Evolutionary conservation across 2,329 filamentous ascomycete genomes (phyloP), one percentile per base, ranked within the genome.

Genomic region (Xylaria sp.): DNA sequence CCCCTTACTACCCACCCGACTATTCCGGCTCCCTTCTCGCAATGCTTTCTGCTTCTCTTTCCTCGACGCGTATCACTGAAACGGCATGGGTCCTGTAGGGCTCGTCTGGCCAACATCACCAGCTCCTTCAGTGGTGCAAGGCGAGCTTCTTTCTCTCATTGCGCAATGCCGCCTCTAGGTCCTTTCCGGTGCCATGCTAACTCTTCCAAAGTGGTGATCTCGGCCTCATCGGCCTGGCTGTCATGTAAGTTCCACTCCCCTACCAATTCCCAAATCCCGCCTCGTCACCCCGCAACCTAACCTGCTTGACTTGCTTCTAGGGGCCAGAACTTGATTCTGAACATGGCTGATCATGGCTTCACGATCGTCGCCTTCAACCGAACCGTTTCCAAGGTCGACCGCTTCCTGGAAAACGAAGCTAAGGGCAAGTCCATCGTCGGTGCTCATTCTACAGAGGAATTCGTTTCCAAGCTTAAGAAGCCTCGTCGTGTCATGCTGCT

Each of bases 351-450:
- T 83, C 90, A 95, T 79, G 92, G 94, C 80, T 98, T 97, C 90
- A 98, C 94, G 82, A 93, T 99, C 80, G 92, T 95, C 84, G 96
- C 95, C 77, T 99, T 92, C 91, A 99, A 99, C 92, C 93, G 96
- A 84, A 99, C 96, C 78, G 93, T 98, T 78, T 90, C 94, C 85
- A 99, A 99, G 91, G 96, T 99, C 84, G 94, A 98, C 87, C 88
- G 88, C 78, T 97, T 97, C 90, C 86, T 97, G 76, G 91, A 87
- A 75, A 95, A 97, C 85, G 92, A 95, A 86, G 93, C 93, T 82
- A 94, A 95, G 89, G 93, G 94, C 87, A 98, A 97, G 89, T 92
- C 93, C 78, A 92, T 99, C 78, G 90, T 98, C 75, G 96, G 96
- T 82, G 95, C 96, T 78, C 91, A 97, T 86, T 92, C 91, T 80